Base-by-base conservation (phyloP, 208 protist species). In the Phytomonas sp. region DNA sequence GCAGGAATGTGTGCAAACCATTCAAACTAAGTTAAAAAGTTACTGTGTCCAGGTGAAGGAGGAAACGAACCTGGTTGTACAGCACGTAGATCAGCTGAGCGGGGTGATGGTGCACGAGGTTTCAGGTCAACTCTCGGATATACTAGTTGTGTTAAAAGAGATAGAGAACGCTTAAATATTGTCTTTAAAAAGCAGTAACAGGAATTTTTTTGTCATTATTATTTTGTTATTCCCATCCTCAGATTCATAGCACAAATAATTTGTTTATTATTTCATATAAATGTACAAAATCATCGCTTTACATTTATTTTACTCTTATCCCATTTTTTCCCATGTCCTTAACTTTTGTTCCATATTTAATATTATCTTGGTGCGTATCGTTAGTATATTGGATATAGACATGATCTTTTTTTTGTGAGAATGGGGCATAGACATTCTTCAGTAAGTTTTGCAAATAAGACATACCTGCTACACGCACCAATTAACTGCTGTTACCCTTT, bases 11-110 rank as follows among this genome's bases (percentile, higher is more conserved):
- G 75, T 83, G 32, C 60, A 62, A 36, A 71, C 82, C 28, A 82
- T 91, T 65, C 88, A 91, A 60, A 61, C 66, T 3, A 68, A 78
- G 26, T 73, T 91, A 17, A 80, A 84, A 61, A 77, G 68, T 69
- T 79, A 88, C 65, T 79, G 84, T 69, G 72, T 84, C 11, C 69
- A 74, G 62, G 70, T 77, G 0, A 67, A 74, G 4, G 70, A 83
- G 62, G 76, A 74, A 36, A 66, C 76, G 9, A 62, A 75, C 62
- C 60, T 60, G 60, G 62, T 86, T 62, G 70, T 76, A 17, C 61
- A 61, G 30, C 77, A 73, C 9, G 74, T 92, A 66, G 73, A 70
- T 0, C 66, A 51, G 67, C 62, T 85, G 9, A 83, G 82, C 36
- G 74, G 56, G 53, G 64, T 66, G 9, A 74, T 92, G 59, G 71